Conservation (phyloP, 163 green algal species). For the Smithsoniella earleae region DNA sequence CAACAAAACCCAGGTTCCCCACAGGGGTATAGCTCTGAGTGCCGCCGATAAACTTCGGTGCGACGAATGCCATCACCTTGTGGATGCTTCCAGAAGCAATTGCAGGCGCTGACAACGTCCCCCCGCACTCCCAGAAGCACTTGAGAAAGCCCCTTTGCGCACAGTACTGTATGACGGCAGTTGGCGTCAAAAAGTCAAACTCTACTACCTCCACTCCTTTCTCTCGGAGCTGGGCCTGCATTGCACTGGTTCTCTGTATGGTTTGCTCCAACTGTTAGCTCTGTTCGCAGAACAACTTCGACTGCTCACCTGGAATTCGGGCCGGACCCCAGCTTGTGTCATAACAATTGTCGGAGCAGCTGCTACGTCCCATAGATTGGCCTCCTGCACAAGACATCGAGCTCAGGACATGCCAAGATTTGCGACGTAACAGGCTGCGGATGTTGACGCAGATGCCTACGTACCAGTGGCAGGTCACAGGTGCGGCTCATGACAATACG, state of each 20-base stretch:
- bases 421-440: no score
- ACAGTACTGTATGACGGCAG: slow-evolving; percentile 79
- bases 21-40: slow-evolving; percentile 77
- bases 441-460: no score
- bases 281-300: slow-evolving; percentile 20
- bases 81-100: slow-evolving; percentile 75
- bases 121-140: slow-evolving; percentile 95
- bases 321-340: slow-evolving; percentile 75
- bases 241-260: background rate
- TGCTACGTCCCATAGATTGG: slow-evolving; percentile 80
- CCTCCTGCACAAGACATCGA: slow-evolving; percentile 44
- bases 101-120: slow-evolving; percentile 81
- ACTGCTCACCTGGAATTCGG: slow-evolving; percentile 55
- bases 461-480: slow-evolving; percentile 76
- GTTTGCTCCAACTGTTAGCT: background rate
- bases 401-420: background rate
- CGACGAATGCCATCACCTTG: slow-evolving; percentile 93
- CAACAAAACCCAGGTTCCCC: slow-evolving; percentile 88
- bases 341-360: slow-evolving; percentile 91
- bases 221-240: slow-evolving; percentile 6
- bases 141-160: slow-evolving; percentile 73
- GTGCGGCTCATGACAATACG: slow-evolving; percentile 88
- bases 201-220: slow-evolving; percentile 77
- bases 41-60: slow-evolving; percentile 95
- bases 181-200: slow-evolving; percentile 89